Base-by-base conservation (phyloP, 2,329 filamentous ascomycete genomes). In the Talaromyces atroroseus region DNA sequence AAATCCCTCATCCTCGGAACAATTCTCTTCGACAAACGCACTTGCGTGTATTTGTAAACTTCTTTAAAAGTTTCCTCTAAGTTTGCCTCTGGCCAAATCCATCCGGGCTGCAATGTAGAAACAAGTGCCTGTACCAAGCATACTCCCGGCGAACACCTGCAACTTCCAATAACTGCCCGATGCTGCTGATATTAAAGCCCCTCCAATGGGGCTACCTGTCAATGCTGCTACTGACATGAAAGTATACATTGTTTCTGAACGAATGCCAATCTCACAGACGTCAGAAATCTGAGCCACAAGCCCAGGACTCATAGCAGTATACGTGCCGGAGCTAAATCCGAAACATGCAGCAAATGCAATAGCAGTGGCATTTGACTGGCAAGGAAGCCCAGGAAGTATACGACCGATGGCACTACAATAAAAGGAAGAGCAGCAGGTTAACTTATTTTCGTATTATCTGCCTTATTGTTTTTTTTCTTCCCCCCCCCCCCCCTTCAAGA, bases 321-420 rank as follows among this genome's bases (percentile, higher is more conserved):
- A 86, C 4, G 81, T 81, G 14, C 86, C 87, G 0, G 82, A 85
- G 10, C 79, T 79, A 66, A 89, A 87, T 11, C 86, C 87, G 61
- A 86, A 89, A 6, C 88, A 69, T 21, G 79, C 74, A 12, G 80
- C 78, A 65, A 87, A 89, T 40, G 83, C 76, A 46, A 89, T 76
- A 58, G 86, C 80, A 3, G 81, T 76, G 0, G 80, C 78, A 3
- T 82, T 79, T 45, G 73, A 74, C 2, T 71, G 71, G 40, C 69
- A 77, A 1, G 76, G 76, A 10, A 82, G 68, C 82, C 80, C 80
- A 1, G 81, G 80, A 1, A 84, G 65, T 26, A 81, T 79, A 38
- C 82, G 78, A 3, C 82, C 82, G 57, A 83, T 79, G 52, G 82
- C 73, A 57, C 76, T 65, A 42, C 26, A 12, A 16, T 16, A 38